Percentiles rank a stretch among this genome's conserved stretches.
Conservation (phyloP, 2,329 filamentous ascomycete genomes). For the Aspergillus texensis region DNA sequence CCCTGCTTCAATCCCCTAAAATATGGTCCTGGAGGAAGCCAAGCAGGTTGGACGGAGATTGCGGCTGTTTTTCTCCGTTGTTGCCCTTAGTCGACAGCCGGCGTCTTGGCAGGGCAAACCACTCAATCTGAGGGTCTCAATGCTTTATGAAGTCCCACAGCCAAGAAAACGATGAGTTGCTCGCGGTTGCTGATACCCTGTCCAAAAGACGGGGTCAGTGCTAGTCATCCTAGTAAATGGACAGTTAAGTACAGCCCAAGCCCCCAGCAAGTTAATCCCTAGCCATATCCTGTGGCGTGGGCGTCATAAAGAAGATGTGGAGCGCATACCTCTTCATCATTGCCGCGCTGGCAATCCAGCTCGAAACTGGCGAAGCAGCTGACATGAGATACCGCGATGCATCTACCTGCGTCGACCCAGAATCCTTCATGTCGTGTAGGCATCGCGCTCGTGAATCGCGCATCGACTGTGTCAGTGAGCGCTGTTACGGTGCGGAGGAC, state of each 20-base stretch:
- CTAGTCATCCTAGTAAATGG: neutral
- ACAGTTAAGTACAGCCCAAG: neutral
- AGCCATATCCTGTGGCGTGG: neutral
- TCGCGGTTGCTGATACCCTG: neutral
- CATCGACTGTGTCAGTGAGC: neutral
- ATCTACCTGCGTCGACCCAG: slow-evolving; percentile 3
- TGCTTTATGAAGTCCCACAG: too few species aligned
- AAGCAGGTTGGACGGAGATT: too few species aligned
- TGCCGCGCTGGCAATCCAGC: neutral
- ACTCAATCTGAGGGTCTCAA: too few species aligned
- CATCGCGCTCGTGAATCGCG: neutral
- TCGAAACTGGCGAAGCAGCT: neutral
- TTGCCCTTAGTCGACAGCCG: too few species aligned
- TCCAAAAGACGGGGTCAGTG: neutral
- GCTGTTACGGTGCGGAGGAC: neutral
- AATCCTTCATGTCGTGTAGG: slow-evolving; percentile 4
- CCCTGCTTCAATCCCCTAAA: too few species aligned
- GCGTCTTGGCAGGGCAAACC: too few species aligned
- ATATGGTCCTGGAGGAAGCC: too few species aligned
- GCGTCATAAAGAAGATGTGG: neutral
- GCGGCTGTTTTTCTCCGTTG: too few species aligned
- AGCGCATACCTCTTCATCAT: neutral
- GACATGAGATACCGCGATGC: slow-evolving; percentile 7
- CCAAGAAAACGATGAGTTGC: neutral
- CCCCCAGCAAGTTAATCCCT: neutral